A percentile compares a stretch with the other conserved stretches of the same genome.
These are phyloP conservation scores for Trichophyton rubrum DNA, from an alignment of 2,329 filamentous ascomycete species.

Conservation along the genomic window DNA sequence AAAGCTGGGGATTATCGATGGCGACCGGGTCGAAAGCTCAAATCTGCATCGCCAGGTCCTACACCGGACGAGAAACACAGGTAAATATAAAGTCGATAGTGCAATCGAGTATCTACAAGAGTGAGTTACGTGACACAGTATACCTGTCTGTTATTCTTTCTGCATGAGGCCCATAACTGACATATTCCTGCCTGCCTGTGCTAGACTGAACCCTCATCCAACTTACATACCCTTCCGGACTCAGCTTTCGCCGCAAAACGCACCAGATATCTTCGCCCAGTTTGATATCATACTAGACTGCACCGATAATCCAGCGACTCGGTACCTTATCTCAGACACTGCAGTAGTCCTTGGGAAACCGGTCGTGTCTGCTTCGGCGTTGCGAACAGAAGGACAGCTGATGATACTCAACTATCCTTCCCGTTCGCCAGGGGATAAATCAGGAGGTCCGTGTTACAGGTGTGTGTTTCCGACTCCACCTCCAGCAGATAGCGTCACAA, in stretches of 20 bases:
- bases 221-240: slow-evolving; percentile 50
- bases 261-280: slow-evolving; percentile 49
- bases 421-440: slow-evolving; percentile 41
- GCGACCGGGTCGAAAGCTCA: slow-evolving; percentile 73
- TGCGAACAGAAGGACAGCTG: slow-evolving; percentile 80
- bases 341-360: slow-evolving; percentile 69
- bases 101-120: slow-evolving; percentile 48
- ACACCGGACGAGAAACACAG: slow-evolving; percentile 59
- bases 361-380: slow-evolving; percentile 77
- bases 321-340: slow-evolving; percentile 84
- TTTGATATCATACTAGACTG: slow-evolving; percentile 90
- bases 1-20: slow-evolving; percentile 71
- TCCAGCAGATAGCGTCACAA: slow-evolving; percentile 66
- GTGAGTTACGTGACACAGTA: slow-evolving; percentile 27
- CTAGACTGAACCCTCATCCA: slow-evolving; percentile 59
- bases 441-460: slow-evolving; percentile 76
- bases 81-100: slow-evolving; percentile 69
- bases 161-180: background rate
- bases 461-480: slow-evolving; percentile 86
- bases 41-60: slow-evolving; percentile 89
- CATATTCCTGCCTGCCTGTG: background rate
- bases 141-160: background rate
- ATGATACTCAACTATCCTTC: slow-evolving; percentile 78
- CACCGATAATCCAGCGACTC: slow-evolving; percentile 81
- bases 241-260: slow-evolving; percentile 57